Base-by-base conservation (phyloP, 2,329 filamentous ascomycete genomes). In the Xylariaceae sp. region DNA sequence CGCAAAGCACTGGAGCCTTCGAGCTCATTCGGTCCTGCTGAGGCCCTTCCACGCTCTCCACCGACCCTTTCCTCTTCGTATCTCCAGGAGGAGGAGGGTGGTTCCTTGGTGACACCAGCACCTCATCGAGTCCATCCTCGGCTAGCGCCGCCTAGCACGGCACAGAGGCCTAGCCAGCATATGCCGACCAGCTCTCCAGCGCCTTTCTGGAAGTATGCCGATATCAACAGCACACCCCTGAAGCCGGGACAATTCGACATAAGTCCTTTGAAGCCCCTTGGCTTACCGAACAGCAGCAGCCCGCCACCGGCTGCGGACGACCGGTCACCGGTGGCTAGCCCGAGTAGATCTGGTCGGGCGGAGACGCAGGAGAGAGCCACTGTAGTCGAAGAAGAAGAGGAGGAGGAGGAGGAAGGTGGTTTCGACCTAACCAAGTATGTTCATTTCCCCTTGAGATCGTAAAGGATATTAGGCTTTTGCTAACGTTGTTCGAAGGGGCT, bases 121-220 rank as follows among this genome's bases (percentile, higher is more conserved):
- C 89, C 90, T 7, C 86, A 86, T 44, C 83, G 87, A 48, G 86
- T 91, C 57, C 85, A 90, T 59, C 90, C 90, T 26, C 85, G 84
- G 64, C 81, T 93, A 41, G 89, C 88, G 1, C 91, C 91, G 26
- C 90, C 90, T 0, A 92, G 89, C 67, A 93, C 90, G 5, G 86
- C 89, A 4, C 89, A 93, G 69, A 81, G 90, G 52, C 91, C 91
- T 9, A 93, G 89, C 68, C 89, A 92, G 67, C 90, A 91, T 71
- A 91, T 93, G 83, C 89, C 90, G 32, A 92, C 91, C 44, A 91
- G 88, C 65, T 92, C 89, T 29, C 91, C 91, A 0, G 91, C 91
- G 1, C 90, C 90, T 0, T 95, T 96, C 73, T 96, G 91, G 91
- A 92, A 90, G 71, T 95, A 90, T 72, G 87, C 89, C 41, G 89